phyloP scores from a whole-genome alignment of 768 basidiomycete genomes.

The Agaricus subrufescens region DNA sequence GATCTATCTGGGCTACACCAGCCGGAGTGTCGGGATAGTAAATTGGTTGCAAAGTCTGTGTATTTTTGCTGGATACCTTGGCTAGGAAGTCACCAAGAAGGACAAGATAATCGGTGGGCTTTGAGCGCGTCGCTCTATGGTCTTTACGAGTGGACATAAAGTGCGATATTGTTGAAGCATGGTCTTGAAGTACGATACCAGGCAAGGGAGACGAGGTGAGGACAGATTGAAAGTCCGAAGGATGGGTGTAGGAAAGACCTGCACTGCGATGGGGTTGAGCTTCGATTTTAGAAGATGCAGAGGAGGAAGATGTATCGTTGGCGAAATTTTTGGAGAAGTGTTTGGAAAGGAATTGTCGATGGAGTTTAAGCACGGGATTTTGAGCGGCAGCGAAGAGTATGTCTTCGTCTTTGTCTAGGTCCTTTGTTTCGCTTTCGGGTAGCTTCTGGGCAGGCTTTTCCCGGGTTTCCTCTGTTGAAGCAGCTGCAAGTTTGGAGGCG shows the following conservation, averaged over 20 bases:
- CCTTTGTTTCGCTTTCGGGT: neutral
- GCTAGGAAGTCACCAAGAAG: slow-evolving; percentile 9
- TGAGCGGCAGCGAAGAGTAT: slow-evolving; percentile 19
- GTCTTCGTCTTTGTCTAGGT: slow-evolving; percentile 14
- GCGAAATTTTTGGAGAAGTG: slow-evolving; percentile 18
- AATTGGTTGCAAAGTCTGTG: neutral
- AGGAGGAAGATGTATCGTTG: slow-evolving; percentile 8
- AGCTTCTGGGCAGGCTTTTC: neutral
- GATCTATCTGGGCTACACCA: neutral
- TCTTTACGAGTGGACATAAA: neutral
- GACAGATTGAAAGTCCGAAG: slow-evolving; percentile 48
- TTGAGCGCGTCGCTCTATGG: neutral
- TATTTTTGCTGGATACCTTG: neutral
- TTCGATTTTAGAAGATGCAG: slow-evolving; percentile 36
- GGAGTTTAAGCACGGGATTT: slow-evolving; percentile 14
- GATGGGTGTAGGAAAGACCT: slow-evolving; percentile 56
- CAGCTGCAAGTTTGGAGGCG: slow-evolving; percentile 2
- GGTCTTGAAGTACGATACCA: slow-evolving; percentile 49
- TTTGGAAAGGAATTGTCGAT: slow-evolving; percentile 36
- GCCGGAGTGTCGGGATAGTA: neutral
- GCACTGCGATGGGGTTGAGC: slow-evolving; percentile 61
- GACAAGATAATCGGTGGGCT: neutral
- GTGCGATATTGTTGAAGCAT: neutral
- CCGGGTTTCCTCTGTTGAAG: neutral
- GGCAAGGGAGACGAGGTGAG: slow-evolving; percentile 49